phyloP scores from a whole-genome alignment of 495 filamentous ascomycete species.

The Aspergillus coremiiformis region DNA sequence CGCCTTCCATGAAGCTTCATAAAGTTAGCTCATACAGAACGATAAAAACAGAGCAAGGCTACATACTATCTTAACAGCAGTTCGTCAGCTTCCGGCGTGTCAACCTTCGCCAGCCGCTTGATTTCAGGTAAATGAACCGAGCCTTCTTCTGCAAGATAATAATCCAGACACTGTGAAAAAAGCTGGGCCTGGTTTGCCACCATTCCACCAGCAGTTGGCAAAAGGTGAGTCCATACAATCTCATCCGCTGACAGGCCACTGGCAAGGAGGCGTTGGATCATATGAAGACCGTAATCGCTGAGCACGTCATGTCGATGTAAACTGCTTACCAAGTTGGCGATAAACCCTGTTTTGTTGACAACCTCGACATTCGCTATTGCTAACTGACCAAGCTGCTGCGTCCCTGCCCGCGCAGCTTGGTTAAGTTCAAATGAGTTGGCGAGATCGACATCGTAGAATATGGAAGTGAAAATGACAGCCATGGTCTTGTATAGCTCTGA shows the following conservation, averaged over 20 bases:
- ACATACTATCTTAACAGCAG: conserved; percentile 40
- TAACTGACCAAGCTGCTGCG: conserved; percentile 52
- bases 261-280: conserved; percentile 61
- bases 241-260: conserved; percentile 52
- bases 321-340: conserved; percentile 39
- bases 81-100: conserved; percentile 40
- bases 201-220: conserved; percentile 52
- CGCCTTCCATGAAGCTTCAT: conserved; percentile 52
- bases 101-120: conserved; percentile 42
- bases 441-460: conserved; percentile 62
- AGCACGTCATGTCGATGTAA: conserved; percentile 42
- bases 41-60: neutral
- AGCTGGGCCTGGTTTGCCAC: conserved; percentile 64
- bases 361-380: conserved; percentile 56
- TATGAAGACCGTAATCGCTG: conserved; percentile 56
- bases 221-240: conserved; percentile 63
- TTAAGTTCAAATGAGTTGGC: conserved; percentile 55
- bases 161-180: conserved; percentile 69
- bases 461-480: conserved; percentile 51
- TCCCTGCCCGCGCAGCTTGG: conserved; percentile 45
- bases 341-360: conserved; percentile 42
- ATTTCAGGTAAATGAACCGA: conserved; percentile 49
- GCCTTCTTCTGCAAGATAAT: conserved; percentile 56
- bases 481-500: conserved; percentile 53
- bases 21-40: conserved; percentile 12